Evolutionary conservation across 2,329 filamentous ascomycete genomes (phyloP), one percentile per base, ranked within the genome.

Genomic region (Diaporthe eres): DNA sequence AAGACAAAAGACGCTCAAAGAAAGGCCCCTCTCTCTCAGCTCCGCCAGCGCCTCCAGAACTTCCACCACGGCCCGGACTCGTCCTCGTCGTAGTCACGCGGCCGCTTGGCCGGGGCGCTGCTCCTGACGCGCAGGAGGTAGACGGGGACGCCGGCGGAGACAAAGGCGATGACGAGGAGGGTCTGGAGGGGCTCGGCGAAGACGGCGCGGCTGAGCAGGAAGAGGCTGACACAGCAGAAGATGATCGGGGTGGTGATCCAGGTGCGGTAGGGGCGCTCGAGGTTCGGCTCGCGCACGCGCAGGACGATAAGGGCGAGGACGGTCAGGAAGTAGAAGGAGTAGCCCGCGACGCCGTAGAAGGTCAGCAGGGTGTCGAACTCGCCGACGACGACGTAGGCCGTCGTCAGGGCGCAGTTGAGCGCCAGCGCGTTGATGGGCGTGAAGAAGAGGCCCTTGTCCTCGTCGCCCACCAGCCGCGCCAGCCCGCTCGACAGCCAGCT

Each of bases 191-290:
- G 97, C 85, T 98, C 93, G 44, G 95, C 94, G 82, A 99, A 97
- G 19, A 98, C 92, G 4, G 96, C 95, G 70, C 97, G 89, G 81
- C 92, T 96, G 57, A 99, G 90, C 78, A 99, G 85, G 82, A 99
- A 99, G 78, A 99, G 84, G 82, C 95, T 98, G 53, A 99, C 97
- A 82, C 97, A 99, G 89, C 97, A 99, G 83, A 99, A 99, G 74
- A 98, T 96, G 78, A 99, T 96, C 15, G 97, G 97, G 3, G 97
- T 99, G 0, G 93, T 94, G 81, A 99, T 98, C 97, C 96, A 99
- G 4, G 96, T 98, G 83, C 92, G 93, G 85, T 99, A 99, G 0
- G 97, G 96, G 37, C 97, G 87, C 83, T 98, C 95, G 61, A 99
- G 89, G 77, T 93, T 88, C 5, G 97, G 97, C 84, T 99, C 97